Evolutionary conservation across 345 rosid genomes (phyloP).

Genomic region (Acer yangbiense): DNA sequence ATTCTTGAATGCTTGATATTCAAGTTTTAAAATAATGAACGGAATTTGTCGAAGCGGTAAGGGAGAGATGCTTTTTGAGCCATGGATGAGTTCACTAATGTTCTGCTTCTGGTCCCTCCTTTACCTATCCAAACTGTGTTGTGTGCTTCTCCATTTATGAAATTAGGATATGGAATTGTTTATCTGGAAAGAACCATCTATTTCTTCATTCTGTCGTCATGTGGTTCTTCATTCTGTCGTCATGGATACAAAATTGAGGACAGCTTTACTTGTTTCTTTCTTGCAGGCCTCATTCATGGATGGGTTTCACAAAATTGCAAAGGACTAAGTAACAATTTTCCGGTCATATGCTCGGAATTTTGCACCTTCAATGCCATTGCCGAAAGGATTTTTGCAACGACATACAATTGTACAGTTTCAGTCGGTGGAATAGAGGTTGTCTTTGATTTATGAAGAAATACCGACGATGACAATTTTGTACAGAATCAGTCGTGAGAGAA

Average conservation of each 20-base stretch:
- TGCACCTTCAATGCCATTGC: neutral
- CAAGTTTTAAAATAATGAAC: neutral
- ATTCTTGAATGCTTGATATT: neutral
- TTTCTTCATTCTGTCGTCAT: neutral
- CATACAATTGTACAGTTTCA: no score
- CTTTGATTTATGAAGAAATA: neutral
- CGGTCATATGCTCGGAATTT: neutral
- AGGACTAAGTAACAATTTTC: neutral
- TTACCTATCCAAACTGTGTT: neutral
- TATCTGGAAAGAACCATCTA: neutral
- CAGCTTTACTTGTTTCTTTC: neutral
- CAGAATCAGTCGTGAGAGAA: constrained; percentile 13
- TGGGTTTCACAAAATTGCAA: neutral
- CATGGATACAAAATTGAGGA: neutral
- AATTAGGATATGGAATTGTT: neutral
- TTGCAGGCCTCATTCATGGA: neutral
- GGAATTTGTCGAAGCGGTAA: no score
- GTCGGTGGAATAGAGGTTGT: no score
- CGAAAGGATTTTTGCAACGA: no score
- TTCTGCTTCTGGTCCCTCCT: no score
- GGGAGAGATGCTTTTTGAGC: neutral
- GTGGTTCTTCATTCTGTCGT: neutral
- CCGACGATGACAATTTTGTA: constrained; percentile 27
- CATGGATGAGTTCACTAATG: no score
- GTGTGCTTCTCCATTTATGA: no score